phyloP scores from a whole-genome alignment of 148 eudicot species.

The Camellia japonica region DNA sequence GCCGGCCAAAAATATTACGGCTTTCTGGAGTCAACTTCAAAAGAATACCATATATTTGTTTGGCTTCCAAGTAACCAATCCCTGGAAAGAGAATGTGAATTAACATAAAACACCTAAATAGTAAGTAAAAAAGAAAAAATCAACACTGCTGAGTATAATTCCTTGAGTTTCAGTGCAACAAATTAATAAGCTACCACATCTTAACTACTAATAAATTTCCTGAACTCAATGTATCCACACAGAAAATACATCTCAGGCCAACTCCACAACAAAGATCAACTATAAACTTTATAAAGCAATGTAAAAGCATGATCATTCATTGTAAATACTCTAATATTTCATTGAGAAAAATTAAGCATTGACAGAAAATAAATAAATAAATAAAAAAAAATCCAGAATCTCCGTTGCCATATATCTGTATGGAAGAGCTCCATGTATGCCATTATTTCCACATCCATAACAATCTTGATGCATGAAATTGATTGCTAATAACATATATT shows the following conservation, averaged over 20 bases:
- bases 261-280: neutral
- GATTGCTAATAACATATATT: neutral
- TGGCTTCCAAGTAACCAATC: constrained; percentile 84
- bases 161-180: neutral
- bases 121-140: neutral
- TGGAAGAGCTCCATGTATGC: neutral
- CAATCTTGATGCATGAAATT: constrained; percentile 1
- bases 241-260: neutral
- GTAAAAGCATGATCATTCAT: neutral
- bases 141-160: neutral
- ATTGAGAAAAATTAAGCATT: neutral
- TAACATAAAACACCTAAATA: constrained; percentile 2
- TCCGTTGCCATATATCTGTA: neutral
- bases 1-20: constrained; percentile 95
- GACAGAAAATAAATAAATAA: neutral
- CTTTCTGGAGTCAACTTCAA: constrained; percentile 74
- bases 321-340: neutral
- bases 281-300: neutral
- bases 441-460: neutral
- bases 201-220: neutral
- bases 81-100: constrained; percentile 36
- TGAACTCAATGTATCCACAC: neutral
- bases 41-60: constrained; percentile 74
- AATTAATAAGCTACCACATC: neutral
- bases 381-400: neutral